Base-by-base conservation (phyloP, 495 filamentous ascomycete genomes). In the Penicillium waksmanii region DNA sequence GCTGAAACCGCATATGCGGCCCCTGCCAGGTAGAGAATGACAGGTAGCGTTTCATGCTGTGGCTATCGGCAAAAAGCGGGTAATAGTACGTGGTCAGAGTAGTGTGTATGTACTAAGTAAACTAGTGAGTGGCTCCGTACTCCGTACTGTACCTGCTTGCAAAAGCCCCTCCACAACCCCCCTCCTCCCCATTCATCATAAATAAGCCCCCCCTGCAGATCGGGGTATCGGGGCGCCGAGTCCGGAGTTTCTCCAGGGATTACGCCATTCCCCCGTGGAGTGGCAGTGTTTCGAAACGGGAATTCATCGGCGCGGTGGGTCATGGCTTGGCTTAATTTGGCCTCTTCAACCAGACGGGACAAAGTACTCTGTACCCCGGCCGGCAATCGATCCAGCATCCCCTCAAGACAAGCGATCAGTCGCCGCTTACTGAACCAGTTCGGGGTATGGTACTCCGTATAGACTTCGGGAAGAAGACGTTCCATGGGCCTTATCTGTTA, bases 1-100 rank as follows among this genome's bases (percentile, higher is more conserved):
- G 43, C 54, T 56, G 44, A 56, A 56, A 56, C 53, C 19, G 34
- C 52, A 42, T 40, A 36, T 53, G 21, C 5, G 25, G n/a, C 27
- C 51, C 31, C 17, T 17, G 40, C 17, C 40, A 43, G 40, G 13
- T 17, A 17, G 7, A 43, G 17, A 18, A 43, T 18, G 40, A 43
- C 17, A 43, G 42, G 42, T 46, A 46, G 44, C 19, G 44, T 48
- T 48, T 48, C 44, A 25, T 9, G n/a, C 40, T 12, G 17, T 18
- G 44, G 44, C 44, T 27, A 19, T 67, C 65, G 65, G 65, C 61
- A 65, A 67, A 67, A 67, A 38, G 65, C 65, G 65, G 65, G 62
- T 67, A 62, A 67, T 66, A 51, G 25, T 35, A 18, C 51, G 25
- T 27, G 25, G 25, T 27, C 25, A 27, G 25, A 27, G 25, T 27